A percentile compares a stretch with the other conserved stretches of the same genome.
These are phyloP conservation scores for Hypomontagnella submonticulosa DNA, from an alignment of 495 filamentous ascomycete species.

Conservation along the genomic window DNA sequence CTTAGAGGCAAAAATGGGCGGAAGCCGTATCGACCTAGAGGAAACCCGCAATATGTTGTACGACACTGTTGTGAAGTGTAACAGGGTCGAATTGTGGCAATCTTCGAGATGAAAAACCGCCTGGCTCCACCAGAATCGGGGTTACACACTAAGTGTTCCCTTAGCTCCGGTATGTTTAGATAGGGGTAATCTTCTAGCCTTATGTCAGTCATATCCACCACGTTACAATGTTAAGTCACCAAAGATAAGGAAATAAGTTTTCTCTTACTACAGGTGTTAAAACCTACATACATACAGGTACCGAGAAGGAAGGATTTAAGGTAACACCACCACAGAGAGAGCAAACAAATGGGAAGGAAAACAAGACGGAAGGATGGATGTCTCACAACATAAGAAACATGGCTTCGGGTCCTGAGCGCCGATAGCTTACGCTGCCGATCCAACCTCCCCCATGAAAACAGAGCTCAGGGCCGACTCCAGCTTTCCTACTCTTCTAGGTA, in stretches of 20 bases:
- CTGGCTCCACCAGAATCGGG: slow-evolving; percentile 31
- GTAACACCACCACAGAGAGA: too few species aligned
- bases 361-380: too few species aligned
- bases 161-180: not conserved
- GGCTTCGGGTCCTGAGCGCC: too few species aligned
- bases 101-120: slow-evolving; percentile 12
- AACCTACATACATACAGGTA: not conserved
- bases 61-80: slow-evolving; percentile 3
- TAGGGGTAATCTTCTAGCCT: slow-evolving; percentile 9
- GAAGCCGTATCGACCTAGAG: slow-evolving; percentile 1
- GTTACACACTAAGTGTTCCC: slow-evolving; percentile 3
- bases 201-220: slow-evolving; percentile 24
- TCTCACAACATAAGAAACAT: too few species aligned
- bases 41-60: slow-evolving; percentile 2
- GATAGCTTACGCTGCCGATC: too few species aligned
- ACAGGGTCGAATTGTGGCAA: slow-evolving; percentile 19
- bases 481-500: slow-evolving; percentile 5
- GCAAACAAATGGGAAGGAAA: too few species aligned
- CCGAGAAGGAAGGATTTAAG: too few species aligned
- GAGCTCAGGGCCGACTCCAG: slow-evolving; percentile 4
- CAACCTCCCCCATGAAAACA: too few species aligned
- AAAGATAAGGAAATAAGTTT: slow-evolving; percentile 3
- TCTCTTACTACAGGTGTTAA: too few species aligned
- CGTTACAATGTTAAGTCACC: not conserved
- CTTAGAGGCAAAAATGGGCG: not conserved